A percentile compares a stretch with the other conserved stretches of the same genome.
phyloP scores from a whole-genome alignment of 441 rosid species.

The Pelargonium citronellum region DNA sequence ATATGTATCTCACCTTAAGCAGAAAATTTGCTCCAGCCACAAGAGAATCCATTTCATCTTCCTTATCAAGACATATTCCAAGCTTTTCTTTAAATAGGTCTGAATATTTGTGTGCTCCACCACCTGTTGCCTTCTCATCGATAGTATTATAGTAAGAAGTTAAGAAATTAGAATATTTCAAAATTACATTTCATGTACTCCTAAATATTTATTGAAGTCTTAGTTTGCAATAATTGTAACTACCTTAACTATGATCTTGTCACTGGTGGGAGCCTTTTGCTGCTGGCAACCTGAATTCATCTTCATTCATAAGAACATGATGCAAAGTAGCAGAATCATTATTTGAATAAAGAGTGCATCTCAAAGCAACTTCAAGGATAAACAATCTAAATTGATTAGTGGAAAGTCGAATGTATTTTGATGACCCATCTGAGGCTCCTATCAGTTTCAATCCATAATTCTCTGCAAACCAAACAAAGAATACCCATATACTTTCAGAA shows the following conservation, averaged over 20 bases:
- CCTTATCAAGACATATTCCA: conserved; percentile 89
- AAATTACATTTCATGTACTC: background rate
- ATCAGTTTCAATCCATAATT: no score
- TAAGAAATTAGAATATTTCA: background rate
- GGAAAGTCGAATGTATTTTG: no score
- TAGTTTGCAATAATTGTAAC: conserved; percentile 18
- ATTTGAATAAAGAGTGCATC: background rate
- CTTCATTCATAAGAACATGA: conserved; percentile 27
- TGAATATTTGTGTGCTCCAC: conserved; percentile 88
- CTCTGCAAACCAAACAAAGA: no score
- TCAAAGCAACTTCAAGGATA: background rate
- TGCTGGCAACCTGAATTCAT: conserved; percentile 52
- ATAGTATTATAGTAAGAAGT: conserved; percentile 25
- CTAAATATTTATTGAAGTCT: conserved; percentile 14
- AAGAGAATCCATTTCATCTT: conserved; percentile 97
- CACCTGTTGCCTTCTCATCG: conserved; percentile 86
- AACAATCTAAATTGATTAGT: background rate
- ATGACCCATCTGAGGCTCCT: no score
- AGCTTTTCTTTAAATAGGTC: conserved; percentile 92
- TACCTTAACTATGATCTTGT: conserved; percentile 60
- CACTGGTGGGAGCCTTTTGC: conserved; percentile 27
- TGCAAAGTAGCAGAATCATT: conserved; percentile 15
- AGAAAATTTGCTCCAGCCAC: conserved; percentile 96
- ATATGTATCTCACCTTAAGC: conserved; percentile 55
- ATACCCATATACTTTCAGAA: no score